Evolutionary conservation across 148 eudicot genomes (phyloP), one percentile per base, ranked within the genome.

Genomic region (Linanthus parryae): DNA sequence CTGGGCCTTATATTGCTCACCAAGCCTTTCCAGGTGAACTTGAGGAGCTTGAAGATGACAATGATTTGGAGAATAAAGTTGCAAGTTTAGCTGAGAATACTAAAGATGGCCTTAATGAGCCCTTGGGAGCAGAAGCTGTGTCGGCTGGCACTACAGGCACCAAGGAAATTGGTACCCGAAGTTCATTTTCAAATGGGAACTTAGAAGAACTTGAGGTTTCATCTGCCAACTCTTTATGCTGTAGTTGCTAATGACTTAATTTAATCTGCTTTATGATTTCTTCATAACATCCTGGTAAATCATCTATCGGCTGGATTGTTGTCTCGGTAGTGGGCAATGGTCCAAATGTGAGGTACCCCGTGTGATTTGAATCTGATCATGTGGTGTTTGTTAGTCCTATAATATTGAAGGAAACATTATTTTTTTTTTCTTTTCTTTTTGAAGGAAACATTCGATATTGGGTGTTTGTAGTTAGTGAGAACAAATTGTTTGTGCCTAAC

Each of bases 181-280:
- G 29, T 56, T 54, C 54, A 34, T 44, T 44, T 18, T 33, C 42
- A 16, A 51, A 63, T 28, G 56, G 50, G 47, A 60, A 52, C 23
- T 29, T 67, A 43, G 73, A 67, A 51, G 77, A 73, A 59, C 77
- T 73, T 51, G 77, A 73, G 77, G 77, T 73, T 28, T 48, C 54
- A 31, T 46, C 22, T 40, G 13, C 40, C 20, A 62, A 70, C 26
- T 30, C 14, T 21, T 35, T 20, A 19, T 9, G 15, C 26, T 48
- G 37, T 18, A 15, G 6, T 27, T 31, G 8, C 33, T 26, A 41
- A 28, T 29, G 12, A 4, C 31, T 8, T 18, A 36, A 18, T 19
- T 29, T 15, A 6, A 14, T 6, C 4, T 42, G 44, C 20, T 26
- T 3, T 44, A 19, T 27, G 1, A 16, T 34, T 16, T 21, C 28